Conservation (phyloP, 2,329 filamentous ascomycete genomes). For the Chrysoporthe puriensis region DNA sequence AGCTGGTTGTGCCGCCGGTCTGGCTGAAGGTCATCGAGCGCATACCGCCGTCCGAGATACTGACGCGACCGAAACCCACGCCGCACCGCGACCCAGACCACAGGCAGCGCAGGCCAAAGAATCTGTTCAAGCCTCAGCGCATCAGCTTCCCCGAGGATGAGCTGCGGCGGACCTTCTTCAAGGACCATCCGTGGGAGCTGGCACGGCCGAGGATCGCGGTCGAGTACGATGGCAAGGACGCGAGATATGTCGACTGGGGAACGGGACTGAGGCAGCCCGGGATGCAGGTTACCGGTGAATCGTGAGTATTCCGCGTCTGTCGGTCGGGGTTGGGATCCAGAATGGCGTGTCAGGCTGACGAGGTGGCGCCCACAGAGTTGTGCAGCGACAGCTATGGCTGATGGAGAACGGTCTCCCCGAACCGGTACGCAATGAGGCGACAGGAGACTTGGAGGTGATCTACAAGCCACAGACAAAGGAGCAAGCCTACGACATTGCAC, state of each 20-base stretch:
- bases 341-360: neutral
- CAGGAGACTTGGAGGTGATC: constrained; percentile 9
- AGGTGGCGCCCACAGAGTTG: constrained; percentile 63
- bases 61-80: constrained; percentile 56
- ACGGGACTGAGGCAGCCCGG: constrained; percentile 72
- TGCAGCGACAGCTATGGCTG: constrained; percentile 88
- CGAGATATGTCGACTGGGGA: constrained; percentile 78
- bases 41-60: constrained; percentile 62
- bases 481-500: constrained; percentile 81
- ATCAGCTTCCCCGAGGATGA: constrained; percentile 84
- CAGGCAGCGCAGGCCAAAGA: constrained; percentile 68
- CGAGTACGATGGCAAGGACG: constrained; percentile 84
- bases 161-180: constrained; percentile 81
- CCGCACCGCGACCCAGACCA: constrained; percentile 47
- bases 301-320: constrained; percentile 52
- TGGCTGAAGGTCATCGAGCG: constrained; percentile 57
- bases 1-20: constrained; percentile 42
- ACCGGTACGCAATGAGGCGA: constrained; percentile 7
- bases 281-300: constrained; percentile 80
- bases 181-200: constrained; percentile 96
- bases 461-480: constrained; percentile 56
- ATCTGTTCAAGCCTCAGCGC: constrained; percentile 77
- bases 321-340: neutral
- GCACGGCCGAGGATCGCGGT: constrained; percentile 84
- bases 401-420: constrained; percentile 59